Evolutionary conservation across 139 green algal genomes (phyloP), one percentile per base, ranked within the genome.

Genomic region (Tetratostichococcus sp.): DNA sequence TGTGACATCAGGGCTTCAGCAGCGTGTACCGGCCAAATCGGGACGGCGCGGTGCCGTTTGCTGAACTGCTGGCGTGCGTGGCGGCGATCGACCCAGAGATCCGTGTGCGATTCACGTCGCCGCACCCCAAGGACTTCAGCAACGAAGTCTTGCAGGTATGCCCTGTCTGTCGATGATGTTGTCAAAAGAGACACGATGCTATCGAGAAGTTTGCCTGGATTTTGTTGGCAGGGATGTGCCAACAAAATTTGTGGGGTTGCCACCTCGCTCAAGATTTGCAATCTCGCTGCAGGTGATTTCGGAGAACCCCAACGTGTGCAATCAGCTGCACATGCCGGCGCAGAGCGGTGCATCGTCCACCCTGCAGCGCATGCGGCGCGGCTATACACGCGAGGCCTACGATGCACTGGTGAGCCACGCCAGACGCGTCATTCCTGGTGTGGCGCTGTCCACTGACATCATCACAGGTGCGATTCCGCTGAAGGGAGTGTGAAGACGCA

Each of bases 121-220:
- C 93, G 33, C 93, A 98, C 75, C 93, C 93, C 1, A 97, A 97
- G 59, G 91, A 94, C 76, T 94, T 94, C 74, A 86, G 77, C 14
- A 81, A 90, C 74, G 87, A 91, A n/a, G 87, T 93, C n/a, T 66
- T 94, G 30, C 58, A 86, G 68, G 87, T 90, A 22, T 4, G 73
- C n/a, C n/a, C n/a, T n/a, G 19, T 22, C n/a, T 66, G 58, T 19
- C 58, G 14, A 50, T 66, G 58, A 19, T 19, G 22, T 28, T 66
- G 17, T 6, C 22, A 17, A 25, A 66, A 66, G 8, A 25, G 58
- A 66, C 11, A n/a, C 8, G 58, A 30, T 31, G 8, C 17, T 30
- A 17, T 4, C 58, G 50, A n/a, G n/a, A n/a, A n/a, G n/a, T n/a
- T n/a, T n/a, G n/a, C n/a, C n/a, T n/a, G n/a, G n/a, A n/a, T n/a